Evolutionary conservation across 2,329 filamentous ascomycete genomes (phyloP), one percentile per base, ranked within the genome.

Genomic region (Drechslerella stenobrocha): DNA sequence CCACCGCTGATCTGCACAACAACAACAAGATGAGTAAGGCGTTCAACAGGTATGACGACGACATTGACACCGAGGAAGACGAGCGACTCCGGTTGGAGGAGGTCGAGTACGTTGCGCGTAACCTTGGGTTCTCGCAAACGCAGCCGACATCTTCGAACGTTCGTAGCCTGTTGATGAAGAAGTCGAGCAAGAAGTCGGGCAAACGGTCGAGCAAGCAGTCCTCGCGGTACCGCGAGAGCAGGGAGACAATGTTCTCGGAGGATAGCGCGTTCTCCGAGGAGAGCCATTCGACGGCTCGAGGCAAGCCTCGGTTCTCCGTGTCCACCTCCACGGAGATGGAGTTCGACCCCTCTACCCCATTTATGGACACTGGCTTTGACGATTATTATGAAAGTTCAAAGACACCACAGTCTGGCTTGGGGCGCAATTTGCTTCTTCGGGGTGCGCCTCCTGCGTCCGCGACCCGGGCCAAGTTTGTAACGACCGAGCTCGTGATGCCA

Each of bases 361-460:
- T 63, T 35, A 50, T 53, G 57, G 56, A 69, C 24, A 69, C 64
- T 24, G 57, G 57, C 13, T 69, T 69, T 30, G 64, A 69, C 28
- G 64, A 69, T 28, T 61, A 69, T 20, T 69, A 57, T 26, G 64
- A 69, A 24, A 63, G 63, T 51, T 61, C 58, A 4, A 69, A 69
- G 40, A 69, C 56, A 5, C 64, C 64, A 3, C 63, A 67, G 30
- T 24, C 55, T 2, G 60, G 52, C 26, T 46, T n/a, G 23, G 56
- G 55, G 37, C 63, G 55, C 42, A 67, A 67, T 32, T 30, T 67
- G 35, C 55, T 67, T 13, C 23, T 67, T 30, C 47, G 63, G 28
- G 42, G 63, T 15, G 53, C 45, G 15, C 50, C 52, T 6, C 53
- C 50, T 11, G 34, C 51, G 6, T 69, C 58, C 52, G 52, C 51